These are phyloP conservation scores for Plasmodium gonderi DNA, from an alignment of 169 alveolate species.

Conservation along the genomic window DNA sequence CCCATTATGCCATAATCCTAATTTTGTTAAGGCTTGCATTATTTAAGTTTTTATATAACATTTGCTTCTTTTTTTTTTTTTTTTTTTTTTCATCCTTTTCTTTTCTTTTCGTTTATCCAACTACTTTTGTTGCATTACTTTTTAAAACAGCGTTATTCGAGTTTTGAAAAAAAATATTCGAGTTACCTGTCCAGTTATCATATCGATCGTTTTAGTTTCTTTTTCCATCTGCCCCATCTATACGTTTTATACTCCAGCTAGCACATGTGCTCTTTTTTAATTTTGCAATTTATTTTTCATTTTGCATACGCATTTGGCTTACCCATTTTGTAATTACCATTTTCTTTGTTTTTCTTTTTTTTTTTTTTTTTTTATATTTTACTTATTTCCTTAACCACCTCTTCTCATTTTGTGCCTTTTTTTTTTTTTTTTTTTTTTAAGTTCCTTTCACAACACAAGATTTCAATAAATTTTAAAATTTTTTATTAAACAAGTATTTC, in stretches of 20 bases:
- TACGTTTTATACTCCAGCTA: neutral
- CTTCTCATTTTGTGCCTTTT: too few relatives aligned
- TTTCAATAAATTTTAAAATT: neutral
- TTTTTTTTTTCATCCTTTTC: neutral
- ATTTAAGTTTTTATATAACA: neutral
- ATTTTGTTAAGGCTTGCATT: neutral
- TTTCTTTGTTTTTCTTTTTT: neutral
- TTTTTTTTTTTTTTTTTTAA: neutral
- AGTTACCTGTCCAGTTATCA: too few relatives aligned
- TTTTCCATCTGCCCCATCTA: neutral
- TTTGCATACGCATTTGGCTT: neutral
- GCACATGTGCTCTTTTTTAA: neutral
- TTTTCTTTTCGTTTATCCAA: neutral
- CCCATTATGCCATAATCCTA: conserved; percentile 34
- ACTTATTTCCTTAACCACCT: too few relatives aligned
- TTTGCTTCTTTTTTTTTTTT: neutral
- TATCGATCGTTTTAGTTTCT: neutral
- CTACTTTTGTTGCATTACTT: neutral
- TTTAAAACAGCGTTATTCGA: neutral
- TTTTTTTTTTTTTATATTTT: neutral
- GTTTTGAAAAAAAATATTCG: neutral
- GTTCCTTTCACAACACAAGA: neutral
- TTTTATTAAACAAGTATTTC: neutral
- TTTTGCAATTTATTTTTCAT: neutral
- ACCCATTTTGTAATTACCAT: neutral